phyloP scores from a whole-genome alignment of 371 early-diverging fungal genomes.

The Mortierella sp. region DNA sequence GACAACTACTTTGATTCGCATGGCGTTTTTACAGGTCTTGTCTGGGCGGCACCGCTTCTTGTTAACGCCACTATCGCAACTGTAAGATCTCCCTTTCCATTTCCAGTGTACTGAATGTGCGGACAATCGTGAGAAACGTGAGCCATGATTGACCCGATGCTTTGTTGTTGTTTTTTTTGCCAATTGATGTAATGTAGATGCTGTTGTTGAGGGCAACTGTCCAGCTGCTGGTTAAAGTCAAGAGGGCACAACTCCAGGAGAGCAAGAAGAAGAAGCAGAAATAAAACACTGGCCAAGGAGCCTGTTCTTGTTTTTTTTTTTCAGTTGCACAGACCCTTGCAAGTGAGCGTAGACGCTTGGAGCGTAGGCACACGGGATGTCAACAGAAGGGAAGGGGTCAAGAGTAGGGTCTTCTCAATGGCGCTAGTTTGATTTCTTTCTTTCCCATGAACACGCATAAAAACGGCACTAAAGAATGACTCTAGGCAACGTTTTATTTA shows the following conservation, averaged over 20 bases:
- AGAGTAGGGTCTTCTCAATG: background rate
- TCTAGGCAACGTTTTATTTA: background rate
- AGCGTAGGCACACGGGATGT: background rate
- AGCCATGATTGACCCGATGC: background rate
- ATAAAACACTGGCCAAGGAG: constrained; percentile 9
- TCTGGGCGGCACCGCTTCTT: constrained; percentile 46
- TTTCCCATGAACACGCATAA: background rate
- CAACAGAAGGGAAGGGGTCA: background rate
- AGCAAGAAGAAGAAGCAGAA: constrained; percentile 38
- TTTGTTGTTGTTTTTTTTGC: background rate
- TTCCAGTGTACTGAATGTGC: background rate
- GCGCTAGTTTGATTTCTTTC: background rate
- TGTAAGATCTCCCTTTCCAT: constrained; percentile 11
- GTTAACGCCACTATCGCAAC: constrained; percentile 33
- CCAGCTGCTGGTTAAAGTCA: constrained; percentile 33
- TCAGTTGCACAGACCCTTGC: background rate
- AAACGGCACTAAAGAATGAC: background rate
- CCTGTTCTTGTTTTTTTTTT: no score
- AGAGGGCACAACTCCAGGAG: constrained; percentile 35
- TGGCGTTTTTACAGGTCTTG: constrained; percentile 43
- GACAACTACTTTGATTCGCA: constrained; percentile 57
- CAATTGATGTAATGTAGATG: constrained; percentile 13
- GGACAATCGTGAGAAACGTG: background rate
- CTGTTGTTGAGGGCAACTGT: constrained; percentile 29
- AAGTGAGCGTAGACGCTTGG: background rate